phyloP scores from a whole-genome alignment of 1,284 basidiomycete genomes.

The Melampsora larici-populina region DNA sequence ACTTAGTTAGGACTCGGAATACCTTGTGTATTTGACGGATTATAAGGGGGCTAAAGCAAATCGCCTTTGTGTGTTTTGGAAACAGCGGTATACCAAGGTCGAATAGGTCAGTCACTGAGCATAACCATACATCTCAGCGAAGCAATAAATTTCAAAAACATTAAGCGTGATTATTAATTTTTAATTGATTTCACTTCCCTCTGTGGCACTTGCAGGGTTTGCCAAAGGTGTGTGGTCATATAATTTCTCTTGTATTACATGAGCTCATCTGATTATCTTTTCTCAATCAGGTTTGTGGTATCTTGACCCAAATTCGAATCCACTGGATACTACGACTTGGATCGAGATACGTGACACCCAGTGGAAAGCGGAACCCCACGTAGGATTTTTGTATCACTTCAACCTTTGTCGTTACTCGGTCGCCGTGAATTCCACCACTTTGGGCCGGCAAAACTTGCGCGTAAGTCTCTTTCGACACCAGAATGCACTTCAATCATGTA shows the following conservation, averaged over 20 bases:
- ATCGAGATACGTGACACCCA: conserved; percentile 34
- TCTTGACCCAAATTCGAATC: background rate
- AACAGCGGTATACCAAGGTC: conserved; percentile 37
- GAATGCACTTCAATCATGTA: background rate
- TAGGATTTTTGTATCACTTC: conserved; percentile 7
- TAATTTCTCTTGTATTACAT: background rate
- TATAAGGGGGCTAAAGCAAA: background rate
- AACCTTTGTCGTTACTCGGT: conserved; percentile 25
- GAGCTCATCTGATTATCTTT: background rate
- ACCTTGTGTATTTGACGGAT: background rate
- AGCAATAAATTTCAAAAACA: background rate
- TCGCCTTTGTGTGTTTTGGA: background rate
- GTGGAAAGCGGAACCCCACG: conserved; percentile 26
- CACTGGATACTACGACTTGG: background rate
- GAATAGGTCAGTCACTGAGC: conserved; percentile 15
- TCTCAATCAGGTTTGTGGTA: conserved; percentile 24
- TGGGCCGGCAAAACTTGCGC: conserved; percentile 28
- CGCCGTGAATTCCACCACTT: background rate
- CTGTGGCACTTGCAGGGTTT: conserved; percentile 12
- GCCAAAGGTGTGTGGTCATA: conserved; percentile 20
- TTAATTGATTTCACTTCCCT: background rate
- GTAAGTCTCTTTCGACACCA: background rate
- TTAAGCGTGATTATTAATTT: background rate
- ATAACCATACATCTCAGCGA: background rate
- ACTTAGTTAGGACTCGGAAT: background rate